Evolutionary conservation across 306 rosid species (phyloP).

Genomic region (Comarum palustre): DNA sequence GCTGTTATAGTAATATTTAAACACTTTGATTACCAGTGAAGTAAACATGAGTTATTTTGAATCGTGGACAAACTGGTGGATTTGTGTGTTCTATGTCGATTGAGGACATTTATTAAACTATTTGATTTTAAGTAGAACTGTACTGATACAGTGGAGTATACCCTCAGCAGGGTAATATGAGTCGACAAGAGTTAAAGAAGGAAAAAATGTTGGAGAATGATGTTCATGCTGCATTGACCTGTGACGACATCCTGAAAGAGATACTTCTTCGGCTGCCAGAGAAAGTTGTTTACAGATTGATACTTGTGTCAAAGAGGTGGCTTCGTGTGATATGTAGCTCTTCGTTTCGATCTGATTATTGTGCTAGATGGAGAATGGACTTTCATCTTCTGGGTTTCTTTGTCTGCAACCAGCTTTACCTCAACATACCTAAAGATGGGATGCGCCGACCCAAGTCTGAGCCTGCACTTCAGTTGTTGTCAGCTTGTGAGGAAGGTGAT

Average conservation of each 20-base stretch:
- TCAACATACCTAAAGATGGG: conserved; percentile 57
- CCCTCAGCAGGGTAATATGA: conserved; percentile 34
- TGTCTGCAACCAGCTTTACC: conserved; percentile 57
- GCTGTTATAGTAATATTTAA: background rate
- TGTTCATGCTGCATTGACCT: conserved; percentile 44
- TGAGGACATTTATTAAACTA: conserved; percentile 8
- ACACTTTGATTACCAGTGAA: background rate
- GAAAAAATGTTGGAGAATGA: conserved; percentile 33
- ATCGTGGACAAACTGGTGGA: background rate
- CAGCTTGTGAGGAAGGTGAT: conserved; percentile 65
- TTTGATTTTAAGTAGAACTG: conserved; percentile 1
- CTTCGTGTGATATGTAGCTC: conserved; percentile 48
- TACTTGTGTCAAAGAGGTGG: conserved; percentile 66
- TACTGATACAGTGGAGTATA: conserved; percentile 22
- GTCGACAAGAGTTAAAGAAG: conserved; percentile 16
- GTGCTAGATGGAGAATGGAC: conserved; percentile 43
- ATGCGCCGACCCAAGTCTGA: conserved; percentile 54
- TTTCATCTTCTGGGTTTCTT: conserved; percentile 67
- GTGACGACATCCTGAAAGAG: conserved; percentile 67
- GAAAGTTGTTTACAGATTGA: conserved; percentile 36
- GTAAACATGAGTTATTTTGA: background rate
- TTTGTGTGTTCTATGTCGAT: conserved; percentile 8
- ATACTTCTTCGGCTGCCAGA: conserved; percentile 65
- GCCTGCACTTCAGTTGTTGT: conserved; percentile 62
- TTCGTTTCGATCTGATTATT: conserved; percentile 46